Base-by-base conservation (phyloP, 306 rosid species). In the Corylus avellana region DNA sequence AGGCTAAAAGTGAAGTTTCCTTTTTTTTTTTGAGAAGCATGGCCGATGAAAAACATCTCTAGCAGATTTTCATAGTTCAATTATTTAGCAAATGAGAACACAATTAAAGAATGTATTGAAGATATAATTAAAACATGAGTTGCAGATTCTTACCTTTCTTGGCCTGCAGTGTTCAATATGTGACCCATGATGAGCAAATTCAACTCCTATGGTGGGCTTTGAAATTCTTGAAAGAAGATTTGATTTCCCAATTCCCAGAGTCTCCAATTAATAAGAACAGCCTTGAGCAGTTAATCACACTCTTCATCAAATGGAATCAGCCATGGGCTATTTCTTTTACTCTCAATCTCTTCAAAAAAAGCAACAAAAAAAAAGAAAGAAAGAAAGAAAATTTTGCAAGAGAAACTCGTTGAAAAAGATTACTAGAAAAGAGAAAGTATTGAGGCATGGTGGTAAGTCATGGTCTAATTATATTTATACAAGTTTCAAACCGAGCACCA, bases 161-260 rank as follows among this genome's bases (percentile, higher is more conserved):
- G 98, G 76, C 97, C 97, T 14, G 97, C 98, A 72, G 98, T 94
- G 86, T 94, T 97, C 98, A 97, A 94, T 51, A 94, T 94, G 79
- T 94, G 98, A 37, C 93, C 88, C 76, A 91, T 94, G 94, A 94
- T 83, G 79, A 94, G 90, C 12, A 68, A 94, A 94, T 70, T 94
- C 98, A 3, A 94, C 98, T 12, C 98, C 98, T 18, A 94, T 94
- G 70, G 98, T 94, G 0, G 98, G 97, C 46, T 91, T 94, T 0
- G 98, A 92, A 66, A 94, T 91, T 73, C 98, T 86, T 58, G 98
- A 87, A 7, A 94, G 90, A 74, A 94, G 84, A 81, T 94, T 94
- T 22, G 98, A 88, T 88, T 94, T 94, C 35, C 98, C 98, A 39
- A 94, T 32, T 97, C 32, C 94, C 98, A 1, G 97, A 92, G 46